Percentiles rank a stretch among this genome's conserved stretches.
Evolutionary conservation across 2,329 filamentous ascomycete species (phyloP).

Genomic region (Lasiodiplodia citricola): DNA sequence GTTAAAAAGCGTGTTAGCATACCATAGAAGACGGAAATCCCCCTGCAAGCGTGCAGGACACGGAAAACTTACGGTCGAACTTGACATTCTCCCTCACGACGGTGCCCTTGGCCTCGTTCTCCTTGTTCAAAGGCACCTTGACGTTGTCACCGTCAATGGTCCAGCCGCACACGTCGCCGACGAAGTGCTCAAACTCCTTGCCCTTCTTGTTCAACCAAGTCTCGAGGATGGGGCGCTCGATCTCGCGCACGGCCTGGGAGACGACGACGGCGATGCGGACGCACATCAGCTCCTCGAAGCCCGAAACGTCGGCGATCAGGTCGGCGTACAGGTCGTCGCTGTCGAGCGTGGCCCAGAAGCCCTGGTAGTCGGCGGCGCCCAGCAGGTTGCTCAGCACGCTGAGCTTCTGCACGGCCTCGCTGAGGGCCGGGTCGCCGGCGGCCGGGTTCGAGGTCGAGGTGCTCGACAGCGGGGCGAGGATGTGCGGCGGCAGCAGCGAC

Average conservation of each 20-base stretch:
- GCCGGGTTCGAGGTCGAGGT: constrained; percentile 55
- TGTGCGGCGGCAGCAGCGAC: constrained; percentile 87
- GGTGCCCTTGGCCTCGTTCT: constrained; percentile 93
- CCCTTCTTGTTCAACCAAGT: constrained; percentile 55
- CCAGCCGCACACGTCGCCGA: constrained; percentile 73
- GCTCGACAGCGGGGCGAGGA: constrained; percentile 66
- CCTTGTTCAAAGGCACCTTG: constrained; percentile 86
- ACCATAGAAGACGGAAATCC: background rate
- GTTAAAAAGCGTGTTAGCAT: background rate
- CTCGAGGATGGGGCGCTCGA: constrained; percentile 57
- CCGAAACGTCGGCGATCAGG: constrained; percentile 88
- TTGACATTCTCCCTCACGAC: constrained; percentile 93
- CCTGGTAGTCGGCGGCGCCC: constrained; percentile 84
- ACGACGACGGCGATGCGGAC: constrained; percentile 88
- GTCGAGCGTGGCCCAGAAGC: constrained; percentile 93
- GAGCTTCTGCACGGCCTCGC: constrained; percentile 90
- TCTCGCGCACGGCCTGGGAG: constrained; percentile 82
- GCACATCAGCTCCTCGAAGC: constrained; percentile 93
- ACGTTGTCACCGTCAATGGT: constrained; percentile 71
- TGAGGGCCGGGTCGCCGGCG: constrained; percentile 70
- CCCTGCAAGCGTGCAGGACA: background rate
- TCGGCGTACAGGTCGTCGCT: constrained; percentile 95
- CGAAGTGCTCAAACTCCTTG: constrained; percentile 56
- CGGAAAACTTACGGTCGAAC: constrained; percentile 67
- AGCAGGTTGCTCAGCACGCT: constrained; percentile 83